phyloP scores from a whole-genome alignment of 139 green algal species.

The Volvox africanus region DNA sequence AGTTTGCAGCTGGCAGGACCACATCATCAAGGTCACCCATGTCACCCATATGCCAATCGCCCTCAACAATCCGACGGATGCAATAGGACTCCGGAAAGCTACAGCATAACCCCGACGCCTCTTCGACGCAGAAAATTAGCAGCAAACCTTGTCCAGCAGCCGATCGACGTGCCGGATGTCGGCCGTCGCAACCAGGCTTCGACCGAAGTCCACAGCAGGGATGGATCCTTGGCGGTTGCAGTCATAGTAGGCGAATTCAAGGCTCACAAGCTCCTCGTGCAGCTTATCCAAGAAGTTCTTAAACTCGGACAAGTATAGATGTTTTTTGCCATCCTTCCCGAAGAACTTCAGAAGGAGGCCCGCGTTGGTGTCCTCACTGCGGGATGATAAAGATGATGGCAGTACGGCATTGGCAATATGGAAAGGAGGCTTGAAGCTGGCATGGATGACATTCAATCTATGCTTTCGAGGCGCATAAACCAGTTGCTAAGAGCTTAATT shows the following conservation, averaged over 20 bases:
- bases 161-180: slow-evolving; percentile 54
- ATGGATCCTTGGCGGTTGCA: slow-evolving; percentile 49
- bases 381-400: too few species aligned
- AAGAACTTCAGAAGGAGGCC: slow-evolving; percentile 65
- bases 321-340: slow-evolving; percentile 61
- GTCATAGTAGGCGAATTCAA: slow-evolving; percentile 87
- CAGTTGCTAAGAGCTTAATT: too few species aligned
- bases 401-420: too few species aligned
- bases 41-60: too few species aligned
- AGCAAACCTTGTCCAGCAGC: slow-evolving; percentile 63
- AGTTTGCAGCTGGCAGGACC: too few species aligned
- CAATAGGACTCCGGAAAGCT: not conserved
- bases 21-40: too few species aligned
- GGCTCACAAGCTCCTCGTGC: slow-evolving; percentile 55
- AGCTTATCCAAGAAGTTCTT: slow-evolving; percentile 71
- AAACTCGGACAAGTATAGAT: slow-evolving; percentile 72
- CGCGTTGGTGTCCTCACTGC: not conserved
- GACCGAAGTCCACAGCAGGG: slow-evolving; percentile 65
- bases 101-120: not conserved
- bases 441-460: too few species aligned
- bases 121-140: too few species aligned
- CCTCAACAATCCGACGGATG: too few species aligned
- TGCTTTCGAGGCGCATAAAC: too few species aligned
- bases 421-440: too few species aligned
- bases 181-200: slow-evolving; percentile 57